phyloP scores from a whole-genome alignment of 345 rosid species.

The Psidium guajava region DNA sequence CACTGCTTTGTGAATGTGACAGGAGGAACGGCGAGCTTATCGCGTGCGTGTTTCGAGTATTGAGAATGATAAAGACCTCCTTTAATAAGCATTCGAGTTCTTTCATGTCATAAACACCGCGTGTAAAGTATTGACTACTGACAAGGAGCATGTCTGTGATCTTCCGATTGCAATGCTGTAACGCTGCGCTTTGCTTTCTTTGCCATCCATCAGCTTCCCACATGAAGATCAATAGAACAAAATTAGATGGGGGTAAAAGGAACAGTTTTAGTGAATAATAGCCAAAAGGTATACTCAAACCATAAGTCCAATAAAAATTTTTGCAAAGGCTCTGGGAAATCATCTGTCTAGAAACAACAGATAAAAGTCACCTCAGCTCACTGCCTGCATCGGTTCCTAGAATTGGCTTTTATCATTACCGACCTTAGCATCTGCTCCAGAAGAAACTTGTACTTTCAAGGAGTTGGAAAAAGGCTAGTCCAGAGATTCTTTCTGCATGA shows the following conservation, averaged over 20 bases:
- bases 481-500: conserved; percentile 24
- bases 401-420: background rate
- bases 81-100: conserved; percentile 14
- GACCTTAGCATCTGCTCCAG: conserved; percentile 43
- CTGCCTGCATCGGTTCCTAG: background rate
- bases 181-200: conserved; percentile 7
- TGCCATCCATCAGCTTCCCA: conserved; percentile 33
- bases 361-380: background rate
- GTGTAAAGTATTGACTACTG: conserved; percentile 15
- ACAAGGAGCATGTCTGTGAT: conserved; percentile 19
- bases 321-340: no score
- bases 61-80: conserved; percentile 11
- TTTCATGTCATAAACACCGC: conserved; percentile 17
- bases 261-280: background rate
- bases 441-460: conserved; percentile 25
- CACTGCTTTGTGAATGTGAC: background rate
- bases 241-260: background rate
- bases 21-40: background rate
- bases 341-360: no score
- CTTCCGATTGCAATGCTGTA: conserved; percentile 9
- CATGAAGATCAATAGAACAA: conserved; percentile 13
- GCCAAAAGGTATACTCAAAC: no score
- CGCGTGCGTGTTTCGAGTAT: background rate
- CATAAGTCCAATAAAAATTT: no score
- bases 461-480: conserved; percentile 26